Percentiles rank a stretch among this genome's conserved stretches.
Conservation (phyloP, 768 basidiomycete genomes). For the Lepiota venenata region DNA sequence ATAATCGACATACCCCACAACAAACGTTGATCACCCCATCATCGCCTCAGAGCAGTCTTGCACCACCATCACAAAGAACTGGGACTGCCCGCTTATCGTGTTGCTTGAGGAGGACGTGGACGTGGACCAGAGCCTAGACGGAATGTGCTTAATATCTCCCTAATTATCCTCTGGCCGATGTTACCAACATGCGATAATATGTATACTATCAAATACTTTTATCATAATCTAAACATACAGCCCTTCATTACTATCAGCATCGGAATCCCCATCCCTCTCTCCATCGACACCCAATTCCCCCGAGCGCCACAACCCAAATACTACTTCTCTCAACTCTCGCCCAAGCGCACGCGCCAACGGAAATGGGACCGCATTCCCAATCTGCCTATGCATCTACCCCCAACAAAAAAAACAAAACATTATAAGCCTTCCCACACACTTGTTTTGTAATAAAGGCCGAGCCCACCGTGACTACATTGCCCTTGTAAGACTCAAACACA, state of each 20-base stretch:
- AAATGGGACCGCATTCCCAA: constrained; percentile 79
- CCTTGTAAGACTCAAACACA: constrained; percentile 48
- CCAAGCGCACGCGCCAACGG: constrained; percentile 63
- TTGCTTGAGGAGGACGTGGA: too few relatives aligned
- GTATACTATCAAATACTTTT: neutral
- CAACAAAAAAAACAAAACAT: too few relatives aligned
- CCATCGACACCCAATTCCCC: constrained; percentile 5
- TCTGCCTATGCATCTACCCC: constrained; percentile 71
- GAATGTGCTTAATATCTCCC: too few relatives aligned
- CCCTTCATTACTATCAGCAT: constrained; percentile 8
- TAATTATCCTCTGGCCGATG: too few relatives aligned
- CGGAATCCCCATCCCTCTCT: constrained; percentile 4
- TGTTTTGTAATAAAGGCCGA: neutral
- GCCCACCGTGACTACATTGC: constrained; percentile 61
- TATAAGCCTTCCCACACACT: too few relatives aligned
- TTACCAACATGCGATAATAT: neutral
- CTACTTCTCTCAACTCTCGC: constrained; percentile 48
- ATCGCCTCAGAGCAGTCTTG: too few relatives aligned
- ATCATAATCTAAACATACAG: constrained; percentile 3
- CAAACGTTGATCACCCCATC: too few relatives aligned
- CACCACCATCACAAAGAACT: too few relatives aligned
- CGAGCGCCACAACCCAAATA: constrained; percentile 65
- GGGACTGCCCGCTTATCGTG: too few relatives aligned
- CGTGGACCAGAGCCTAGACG: too few relatives aligned
- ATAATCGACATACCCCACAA: too few relatives aligned